These are phyloP conservation scores for Fusarium cyanostomum DNA, from an alignment of 2,329 filamentous ascomycete species.

Conservation along the genomic window DNA sequence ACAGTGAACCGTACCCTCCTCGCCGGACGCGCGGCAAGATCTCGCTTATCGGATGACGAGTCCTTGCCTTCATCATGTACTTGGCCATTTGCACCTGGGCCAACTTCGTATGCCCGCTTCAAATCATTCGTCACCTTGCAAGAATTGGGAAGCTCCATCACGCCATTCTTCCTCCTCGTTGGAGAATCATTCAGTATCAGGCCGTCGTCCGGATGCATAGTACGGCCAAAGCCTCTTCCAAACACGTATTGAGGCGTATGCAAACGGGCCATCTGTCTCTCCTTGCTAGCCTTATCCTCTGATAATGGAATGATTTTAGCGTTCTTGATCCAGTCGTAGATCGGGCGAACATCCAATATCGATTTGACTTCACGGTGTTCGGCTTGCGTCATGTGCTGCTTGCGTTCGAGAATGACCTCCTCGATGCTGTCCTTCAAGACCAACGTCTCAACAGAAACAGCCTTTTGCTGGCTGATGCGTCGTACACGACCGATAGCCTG, in stretches of 20 bases:
- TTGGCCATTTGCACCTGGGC: conserved; percentile 19
- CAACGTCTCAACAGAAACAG: conserved; percentile 86
- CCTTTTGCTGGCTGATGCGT: conserved; percentile 82
- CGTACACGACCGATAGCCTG: conserved; percentile 93
- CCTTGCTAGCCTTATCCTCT: conserved; percentile 43
- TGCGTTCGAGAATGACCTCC: conserved; percentile 80
- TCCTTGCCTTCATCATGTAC: conserved; percentile 12
- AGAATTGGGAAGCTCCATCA: conserved; percentile 8
- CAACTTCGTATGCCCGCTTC: conserved; percentile 40
- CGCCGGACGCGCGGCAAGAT: conserved; percentile 39
- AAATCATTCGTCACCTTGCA: conserved; percentile 21
- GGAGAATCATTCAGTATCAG: conserved; percentile 47
- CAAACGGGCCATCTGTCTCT: conserved; percentile 61
- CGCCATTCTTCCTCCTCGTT: conserved; percentile 13
- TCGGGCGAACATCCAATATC: conserved; percentile 65
- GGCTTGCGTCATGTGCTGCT: conserved; percentile 77
- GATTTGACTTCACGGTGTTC: conserved; percentile 66
- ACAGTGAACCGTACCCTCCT: conserved; percentile 48
- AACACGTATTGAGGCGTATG: conserved; percentile 60
- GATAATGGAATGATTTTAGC: conserved; percentile 55
- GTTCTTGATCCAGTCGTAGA: conserved; percentile 69
- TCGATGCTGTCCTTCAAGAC: conserved; percentile 84
- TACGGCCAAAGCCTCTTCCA: conserved; percentile 57
- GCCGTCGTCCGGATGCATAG: conserved; percentile 57
- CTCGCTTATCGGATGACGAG: conserved; percentile 20